Evolutionary conservation across 768 basidiomycete genomes (phyloP), one percentile per base, ranked within the genome.

Genomic region (Hydnum rufescens): DNA sequence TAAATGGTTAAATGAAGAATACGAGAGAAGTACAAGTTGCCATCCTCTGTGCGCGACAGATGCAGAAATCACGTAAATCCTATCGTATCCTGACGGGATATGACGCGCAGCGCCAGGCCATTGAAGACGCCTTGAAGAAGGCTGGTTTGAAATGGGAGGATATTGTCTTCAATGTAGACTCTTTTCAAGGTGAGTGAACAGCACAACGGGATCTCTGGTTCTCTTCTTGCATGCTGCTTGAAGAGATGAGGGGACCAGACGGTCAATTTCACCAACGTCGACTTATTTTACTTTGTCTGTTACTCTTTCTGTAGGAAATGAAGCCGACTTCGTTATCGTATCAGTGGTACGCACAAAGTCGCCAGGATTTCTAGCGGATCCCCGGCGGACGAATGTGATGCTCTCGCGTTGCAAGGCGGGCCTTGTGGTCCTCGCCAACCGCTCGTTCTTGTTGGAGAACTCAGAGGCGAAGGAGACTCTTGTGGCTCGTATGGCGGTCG

Each of bases 351-450:
- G 82, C 23, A 71, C 81, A 0, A 64, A 64, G 31, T 71, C 68
- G 3, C 66, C 80, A 46, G 86, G 85, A 3, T 89, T 89, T 57
- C 67, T 89, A 30, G 60, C 64, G 8, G 77, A 77, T 58, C 57
- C 70, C 5, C 71, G 79, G 28, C 71, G 86, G 16, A 79, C 81
- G 51, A 88, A 89, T 77, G 85, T 89, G 53, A 86, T 89, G 83
- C 76, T 88, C 4, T 80, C 77, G 46, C 74, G 86, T 32, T 85
- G 80, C 70, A 80, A 80, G 62, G 69, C 65, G 49, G 79, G 77
- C 30, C 86, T 88, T 83, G 76, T 77, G 54, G 80, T 89, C 58
- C 68, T 80, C 50, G 70, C 78, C 23, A 82, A 70, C 58, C 67
- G 68, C 57, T 65, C 66, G 18, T 88, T 87, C 60, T 66, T 88